Percentiles rank a stretch among this genome's conserved stretches.
These are phyloP conservation scores for Colletotrichum sp. DNA, from an alignment of 2,329 filamentous ascomycete genomes.

Conservation along the genomic window DNA sequence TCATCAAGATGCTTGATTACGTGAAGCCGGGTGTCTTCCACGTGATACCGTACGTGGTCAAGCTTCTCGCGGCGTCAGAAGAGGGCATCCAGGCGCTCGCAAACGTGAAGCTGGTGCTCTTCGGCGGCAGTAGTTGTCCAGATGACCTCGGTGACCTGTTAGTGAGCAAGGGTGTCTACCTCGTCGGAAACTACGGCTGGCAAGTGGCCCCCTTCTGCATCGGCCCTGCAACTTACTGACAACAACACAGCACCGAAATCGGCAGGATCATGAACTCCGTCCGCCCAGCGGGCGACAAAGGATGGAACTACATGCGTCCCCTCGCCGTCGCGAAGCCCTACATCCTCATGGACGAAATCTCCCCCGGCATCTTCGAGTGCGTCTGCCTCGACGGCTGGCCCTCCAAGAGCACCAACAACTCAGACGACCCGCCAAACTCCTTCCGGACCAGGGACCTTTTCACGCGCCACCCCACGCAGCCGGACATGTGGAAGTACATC, in stretches of 20 bases:
- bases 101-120: conserved; percentile 45
- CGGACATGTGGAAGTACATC: conserved; percentile 42
- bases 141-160: conserved; percentile 46
- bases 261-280: conserved; percentile 30
- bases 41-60: conserved; percentile 56
- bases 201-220: too few species aligned
- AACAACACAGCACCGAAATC: conserved; percentile 29
- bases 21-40: conserved; percentile 43
- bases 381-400: conserved; percentile 39
- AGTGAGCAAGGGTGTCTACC: not conserved
- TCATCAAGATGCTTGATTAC: conserved; percentile 47
- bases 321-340: conserved; percentile 7
- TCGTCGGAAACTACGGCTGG: not conserved
- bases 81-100: conserved; percentile 45
- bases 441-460: conserved; percentile 42
- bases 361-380: conserved; percentile 36
- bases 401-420: conserved; percentile 36
- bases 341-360: conserved; percentile 11
- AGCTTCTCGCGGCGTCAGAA: conserved; percentile 53
- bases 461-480: conserved; percentile 37
- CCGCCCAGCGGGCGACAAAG: conserved; percentile 29
- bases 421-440: conserved; percentile 35
- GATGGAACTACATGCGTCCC: conserved; percentile 33
- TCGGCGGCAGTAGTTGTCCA: conserved; percentile 50
- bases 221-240: not conserved